These are phyloP conservation scores for Multifurca ochricompacta DNA, from an alignment of 768 basidiomycete genomes.

Conservation along the genomic window DNA sequence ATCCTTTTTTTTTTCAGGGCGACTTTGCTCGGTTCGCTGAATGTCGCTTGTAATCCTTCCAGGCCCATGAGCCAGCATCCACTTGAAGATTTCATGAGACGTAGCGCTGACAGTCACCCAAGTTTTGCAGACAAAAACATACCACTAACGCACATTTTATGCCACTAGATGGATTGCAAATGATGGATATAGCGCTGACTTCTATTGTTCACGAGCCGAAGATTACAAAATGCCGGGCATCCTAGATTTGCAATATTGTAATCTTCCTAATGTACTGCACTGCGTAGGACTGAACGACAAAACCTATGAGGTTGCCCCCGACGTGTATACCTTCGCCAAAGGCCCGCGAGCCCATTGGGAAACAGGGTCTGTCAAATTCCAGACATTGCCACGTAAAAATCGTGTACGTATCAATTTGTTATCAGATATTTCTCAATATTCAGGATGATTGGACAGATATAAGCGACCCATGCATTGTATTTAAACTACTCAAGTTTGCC, in stretches of 20 bases:
- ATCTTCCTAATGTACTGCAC: too few species aligned
- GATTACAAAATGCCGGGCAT: too few species aligned
- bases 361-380: neutral
- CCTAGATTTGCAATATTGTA: too few species aligned
- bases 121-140: neutral
- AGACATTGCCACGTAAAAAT: neutral
- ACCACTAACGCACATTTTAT: too few species aligned
- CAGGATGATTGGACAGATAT: neutral
- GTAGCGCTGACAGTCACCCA: neutral
- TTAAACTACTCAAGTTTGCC: neutral
- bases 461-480: neutral
- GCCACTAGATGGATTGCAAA: slow-evolving; percentile 1
- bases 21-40: neutral
- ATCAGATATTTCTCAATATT: neutral
- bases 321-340: too few species aligned
- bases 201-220: too few species aligned
- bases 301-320: too few species aligned
- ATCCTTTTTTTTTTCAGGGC: neutral
- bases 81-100: neutral
- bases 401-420: neutral
- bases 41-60: neutral
- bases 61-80: neutral
- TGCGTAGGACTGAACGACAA: too few species aligned
- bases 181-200: too few species aligned
- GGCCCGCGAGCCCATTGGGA: neutral